phyloP scores from a whole-genome alignment of 2,329 filamentous ascomycete genomes.

The Beauveria brongniartii region DNA sequence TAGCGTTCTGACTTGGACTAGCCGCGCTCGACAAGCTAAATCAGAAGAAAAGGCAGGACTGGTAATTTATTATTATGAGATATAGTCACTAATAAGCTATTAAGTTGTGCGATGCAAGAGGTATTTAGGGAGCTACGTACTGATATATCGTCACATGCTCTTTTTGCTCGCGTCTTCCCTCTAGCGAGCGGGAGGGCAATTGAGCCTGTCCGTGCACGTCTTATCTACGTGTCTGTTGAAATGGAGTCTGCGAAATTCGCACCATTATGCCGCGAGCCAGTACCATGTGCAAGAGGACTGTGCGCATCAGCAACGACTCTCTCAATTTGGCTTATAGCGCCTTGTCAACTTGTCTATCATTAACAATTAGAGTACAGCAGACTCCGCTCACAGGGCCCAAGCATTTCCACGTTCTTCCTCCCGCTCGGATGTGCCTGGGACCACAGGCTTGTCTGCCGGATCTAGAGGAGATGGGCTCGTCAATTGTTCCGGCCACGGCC shows the following conservation, averaged over 20 bases:
- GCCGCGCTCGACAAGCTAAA: neutral
- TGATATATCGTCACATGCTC: too few species aligned
- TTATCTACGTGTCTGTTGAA: neutral
- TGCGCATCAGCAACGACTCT: neutral
- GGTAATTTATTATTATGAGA: too few species aligned
- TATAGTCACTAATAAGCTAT: too few species aligned
- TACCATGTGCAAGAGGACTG: constrained; percentile 1
- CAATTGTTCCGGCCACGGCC: neutral
- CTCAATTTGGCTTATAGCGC: neutral
- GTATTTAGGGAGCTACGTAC: too few species aligned
- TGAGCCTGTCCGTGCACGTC: neutral
- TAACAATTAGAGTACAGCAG: neutral
- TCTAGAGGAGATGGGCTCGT: neutral
- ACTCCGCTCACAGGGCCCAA: neutral
- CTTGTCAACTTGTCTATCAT: neutral
- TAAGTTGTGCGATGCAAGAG: too few species aligned
- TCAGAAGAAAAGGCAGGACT: neutral
- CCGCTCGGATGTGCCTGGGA: neutral
- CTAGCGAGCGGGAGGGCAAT: neutral
- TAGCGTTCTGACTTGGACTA: neutral
- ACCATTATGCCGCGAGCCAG: neutral
- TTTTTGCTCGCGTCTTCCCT: neutral
- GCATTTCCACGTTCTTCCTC: neutral
- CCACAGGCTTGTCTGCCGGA: neutral
- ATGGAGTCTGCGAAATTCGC: neutral